These are phyloP conservation scores for Saturnispora sekii DNA, from an alignment of 805 yeast genomes.

Conservation along the genomic window DNA sequence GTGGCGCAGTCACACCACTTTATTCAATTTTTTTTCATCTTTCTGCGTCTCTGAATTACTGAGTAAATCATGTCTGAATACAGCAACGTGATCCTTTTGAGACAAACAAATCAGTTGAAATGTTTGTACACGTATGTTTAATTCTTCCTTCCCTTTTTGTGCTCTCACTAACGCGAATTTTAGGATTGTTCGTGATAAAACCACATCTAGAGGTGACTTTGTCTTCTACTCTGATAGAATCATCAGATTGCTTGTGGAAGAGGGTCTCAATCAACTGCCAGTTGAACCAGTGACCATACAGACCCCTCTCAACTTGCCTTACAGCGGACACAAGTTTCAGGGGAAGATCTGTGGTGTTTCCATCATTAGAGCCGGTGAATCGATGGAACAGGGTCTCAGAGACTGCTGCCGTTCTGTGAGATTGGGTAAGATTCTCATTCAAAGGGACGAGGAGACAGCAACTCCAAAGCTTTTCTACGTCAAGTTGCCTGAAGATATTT, in stretches of 20 bases:
- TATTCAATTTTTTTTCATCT: constrained; percentile 1
- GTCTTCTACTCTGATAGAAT: constrained; percentile 93
- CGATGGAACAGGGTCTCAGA: constrained; percentile 97
- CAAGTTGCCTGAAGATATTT: constrained; percentile 87
- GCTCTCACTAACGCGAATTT: background rate
- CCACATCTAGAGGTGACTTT: constrained; percentile 81
- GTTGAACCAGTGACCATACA: constrained; percentile 57
- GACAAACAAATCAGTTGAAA: constrained; percentile 81
- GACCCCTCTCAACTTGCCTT: constrained; percentile 68
- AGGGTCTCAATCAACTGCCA: constrained; percentile 89
- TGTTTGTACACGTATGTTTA: constrained; percentile 62
- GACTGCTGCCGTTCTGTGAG: constrained; percentile 96
- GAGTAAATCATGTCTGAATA: constrained; percentile 13
- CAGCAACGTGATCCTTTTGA: constrained; percentile 57
- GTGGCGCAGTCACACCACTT: constrained; percentile 12
- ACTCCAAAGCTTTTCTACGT: constrained; percentile 85
- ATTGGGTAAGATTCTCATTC: constrained; percentile 93
- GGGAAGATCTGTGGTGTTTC: constrained; percentile 98
- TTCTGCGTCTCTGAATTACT: background rate
- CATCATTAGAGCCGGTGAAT: constrained; percentile 96
- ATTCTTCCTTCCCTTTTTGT: background rate
- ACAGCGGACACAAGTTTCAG: constrained; percentile 67
- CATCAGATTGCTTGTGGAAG: constrained; percentile 88
- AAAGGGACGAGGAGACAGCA: constrained; percentile 97
- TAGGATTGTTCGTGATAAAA: constrained; percentile 70